phyloP scores from a whole-genome alignment of 2,329 filamentous ascomycete species.

The Malbranchea zuffiana region DNA sequence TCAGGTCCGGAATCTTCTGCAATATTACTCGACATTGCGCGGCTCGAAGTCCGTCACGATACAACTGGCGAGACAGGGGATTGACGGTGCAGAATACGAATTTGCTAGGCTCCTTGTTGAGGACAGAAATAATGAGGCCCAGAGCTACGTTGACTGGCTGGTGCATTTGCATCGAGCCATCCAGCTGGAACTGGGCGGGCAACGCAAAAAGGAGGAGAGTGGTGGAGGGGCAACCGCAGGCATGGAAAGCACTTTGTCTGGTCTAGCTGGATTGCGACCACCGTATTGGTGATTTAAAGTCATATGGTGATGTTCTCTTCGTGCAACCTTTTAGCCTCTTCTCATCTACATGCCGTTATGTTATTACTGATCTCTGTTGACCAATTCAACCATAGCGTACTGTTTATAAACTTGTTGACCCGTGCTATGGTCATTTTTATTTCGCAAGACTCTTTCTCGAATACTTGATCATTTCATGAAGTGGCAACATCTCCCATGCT shows the following conservation, averaged over 20 bases:
- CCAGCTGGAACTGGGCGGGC: constrained; percentile 62
- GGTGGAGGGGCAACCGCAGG: constrained; percentile 16
- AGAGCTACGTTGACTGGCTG: constrained; percentile 97
- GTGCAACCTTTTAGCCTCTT: too few relatives aligned
- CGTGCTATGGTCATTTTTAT: too few relatives aligned
- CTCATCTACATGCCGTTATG: too few relatives aligned
- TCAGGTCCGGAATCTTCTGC: constrained; percentile 84
- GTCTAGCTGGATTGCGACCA: constrained; percentile 36
- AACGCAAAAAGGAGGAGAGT: constrained; percentile 38
- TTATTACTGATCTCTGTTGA: too few relatives aligned
- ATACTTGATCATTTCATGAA: too few relatives aligned
- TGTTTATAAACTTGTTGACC: too few relatives aligned
- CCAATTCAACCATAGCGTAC: too few relatives aligned
- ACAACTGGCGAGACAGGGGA: constrained; percentile 80
- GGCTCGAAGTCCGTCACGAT: constrained; percentile 81
- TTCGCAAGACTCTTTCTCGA: too few relatives aligned
- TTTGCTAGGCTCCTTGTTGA: constrained; percentile 86
- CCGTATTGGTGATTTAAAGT: constrained; percentile 33
- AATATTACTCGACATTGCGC: constrained; percentile 68
- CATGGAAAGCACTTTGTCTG: constrained; percentile 34
- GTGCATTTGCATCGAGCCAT: constrained; percentile 90
- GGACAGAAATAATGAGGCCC: constrained; percentile 93
- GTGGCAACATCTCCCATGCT: too few relatives aligned
- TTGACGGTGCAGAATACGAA: constrained; percentile 93
- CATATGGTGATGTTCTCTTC: too few relatives aligned